phyloP scores from a whole-genome alignment of 805 yeast species.

The Deakozyma indianensis region DNA sequence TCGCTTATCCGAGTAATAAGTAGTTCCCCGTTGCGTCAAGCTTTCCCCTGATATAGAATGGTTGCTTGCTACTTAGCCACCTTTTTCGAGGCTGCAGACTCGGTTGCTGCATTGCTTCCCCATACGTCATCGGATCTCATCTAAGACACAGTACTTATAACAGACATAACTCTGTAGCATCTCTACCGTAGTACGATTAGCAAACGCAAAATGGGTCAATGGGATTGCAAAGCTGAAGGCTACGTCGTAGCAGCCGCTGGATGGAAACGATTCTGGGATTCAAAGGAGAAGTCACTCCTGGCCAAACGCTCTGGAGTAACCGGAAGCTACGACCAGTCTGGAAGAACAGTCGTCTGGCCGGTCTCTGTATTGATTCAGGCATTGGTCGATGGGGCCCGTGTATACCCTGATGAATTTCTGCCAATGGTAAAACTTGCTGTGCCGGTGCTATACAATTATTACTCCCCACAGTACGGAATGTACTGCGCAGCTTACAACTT shows the following conservation, averaged over 20 bases:
- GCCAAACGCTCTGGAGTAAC: constrained; percentile 14
- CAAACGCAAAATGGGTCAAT: too few relatives aligned
- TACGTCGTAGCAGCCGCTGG: not conserved
- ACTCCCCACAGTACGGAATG: constrained; percentile 36
- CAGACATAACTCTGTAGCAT: too few relatives aligned
- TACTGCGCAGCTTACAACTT: constrained; percentile 52
- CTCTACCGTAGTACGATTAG: too few relatives aligned
- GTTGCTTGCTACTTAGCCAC: too few relatives aligned
- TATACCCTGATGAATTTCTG: constrained; percentile 34
- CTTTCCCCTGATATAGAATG: too few relatives aligned
- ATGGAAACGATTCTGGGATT: constrained; percentile 17
- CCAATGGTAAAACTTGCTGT: constrained; percentile 42
- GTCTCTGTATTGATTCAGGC: constrained; percentile 54
- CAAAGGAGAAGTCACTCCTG: constrained; percentile 10
- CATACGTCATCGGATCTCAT: too few relatives aligned
- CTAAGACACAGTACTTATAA: too few relatives aligned
- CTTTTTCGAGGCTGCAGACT: too few relatives aligned
- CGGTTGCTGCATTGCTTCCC: too few relatives aligned
- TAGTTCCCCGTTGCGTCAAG: too few relatives aligned
- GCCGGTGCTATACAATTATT: constrained; percentile 34
- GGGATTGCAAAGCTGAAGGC: constrained; percentile 2
- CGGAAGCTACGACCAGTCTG: constrained; percentile 39
- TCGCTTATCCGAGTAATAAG: too few relatives aligned
- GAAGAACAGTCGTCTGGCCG: constrained; percentile 53
- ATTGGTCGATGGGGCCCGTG: constrained; percentile 45